phyloP scores from a whole-genome alignment of 768 basidiomycete species.

The Amanita subjunquillea region DNA sequence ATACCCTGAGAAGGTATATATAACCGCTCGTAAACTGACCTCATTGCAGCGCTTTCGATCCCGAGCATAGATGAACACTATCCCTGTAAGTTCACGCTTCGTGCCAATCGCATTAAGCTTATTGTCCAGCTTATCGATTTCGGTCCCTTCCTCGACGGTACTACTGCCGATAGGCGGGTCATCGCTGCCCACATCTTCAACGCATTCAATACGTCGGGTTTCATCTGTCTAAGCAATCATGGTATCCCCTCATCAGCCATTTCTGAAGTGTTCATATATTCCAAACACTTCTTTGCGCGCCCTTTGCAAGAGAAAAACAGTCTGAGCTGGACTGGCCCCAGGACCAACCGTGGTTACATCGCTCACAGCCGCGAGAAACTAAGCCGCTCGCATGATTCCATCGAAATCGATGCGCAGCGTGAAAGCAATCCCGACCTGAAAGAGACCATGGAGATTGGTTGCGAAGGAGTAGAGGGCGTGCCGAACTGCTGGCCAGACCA shows the following conservation, averaged over 20 bases:
- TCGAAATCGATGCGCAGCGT: slow-evolving; percentile 69
- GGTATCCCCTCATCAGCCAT: slow-evolving; percentile 45
- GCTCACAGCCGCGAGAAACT: slow-evolving; percentile 74
- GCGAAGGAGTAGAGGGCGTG: slow-evolving; percentile 71
- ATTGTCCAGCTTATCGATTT: not conserved
- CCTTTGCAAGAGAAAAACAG: slow-evolving; percentile 33
- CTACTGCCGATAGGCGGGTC: not conserved
- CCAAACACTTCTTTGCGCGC: not conserved
- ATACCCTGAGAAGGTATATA: not conserved
- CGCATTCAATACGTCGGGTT: slow-evolving; percentile 75
- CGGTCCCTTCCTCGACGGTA: not conserved
- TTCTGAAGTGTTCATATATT: not conserved
- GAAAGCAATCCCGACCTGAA: slow-evolving; percentile 71
- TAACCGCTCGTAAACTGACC: too few species aligned
- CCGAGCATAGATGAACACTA: not conserved
- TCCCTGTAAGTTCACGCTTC: not conserved
- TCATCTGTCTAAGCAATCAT: slow-evolving; percentile 69
- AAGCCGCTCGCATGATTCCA: slow-evolving; percentile 57
- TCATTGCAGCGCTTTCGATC: not conserved
- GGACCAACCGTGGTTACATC: slow-evolving; percentile 81
- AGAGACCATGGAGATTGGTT: slow-evolving; percentile 84
- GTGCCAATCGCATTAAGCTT: not conserved
- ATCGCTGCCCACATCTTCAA: slow-evolving; percentile 37
- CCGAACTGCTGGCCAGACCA: slow-evolving; percentile 76
- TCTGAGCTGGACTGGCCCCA: slow-evolving; percentile 78